A percentile compares a stretch with the other conserved stretches of the same genome.
Evolutionary conservation across 257 asterid species (phyloP).

Genomic region (Ajuga chamaepitys): DNA sequence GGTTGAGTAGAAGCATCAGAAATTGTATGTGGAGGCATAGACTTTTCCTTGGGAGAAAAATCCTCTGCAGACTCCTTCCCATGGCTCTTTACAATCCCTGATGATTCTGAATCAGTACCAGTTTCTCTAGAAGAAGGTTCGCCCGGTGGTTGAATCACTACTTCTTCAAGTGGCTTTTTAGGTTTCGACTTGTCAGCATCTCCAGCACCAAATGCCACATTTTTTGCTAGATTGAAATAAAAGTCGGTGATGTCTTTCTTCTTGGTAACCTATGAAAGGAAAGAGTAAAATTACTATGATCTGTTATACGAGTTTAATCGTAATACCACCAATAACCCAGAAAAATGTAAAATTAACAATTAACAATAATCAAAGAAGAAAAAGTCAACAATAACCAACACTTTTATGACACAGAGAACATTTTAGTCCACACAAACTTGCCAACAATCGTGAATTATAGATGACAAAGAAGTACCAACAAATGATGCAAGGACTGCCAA

Average conservation of each 20-base stretch:
- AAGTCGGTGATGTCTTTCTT: slow-evolving; percentile 74
- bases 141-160: slow-evolving; percentile 23
- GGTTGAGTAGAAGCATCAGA: slow-evolving; percentile 30
- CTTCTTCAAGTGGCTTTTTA: slow-evolving; percentile 33
- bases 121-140: slow-evolving; percentile 26
- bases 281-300: slow-evolving; percentile 1
- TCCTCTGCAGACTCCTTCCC: slow-evolving; percentile 21
- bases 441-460: neutral
- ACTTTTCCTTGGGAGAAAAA: slow-evolving; percentile 32
- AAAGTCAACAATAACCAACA: too few species aligned
- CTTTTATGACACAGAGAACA: too few species aligned
- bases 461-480: neutral
- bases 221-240: slow-evolving; percentile 68
- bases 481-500: neutral
- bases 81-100: slow-evolving; percentile 23
- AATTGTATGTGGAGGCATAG: slow-evolving; percentile 16
- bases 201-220: slow-evolving; percentile 78
- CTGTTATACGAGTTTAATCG: neutral
- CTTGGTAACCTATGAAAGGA: slow-evolving; percentile 62
- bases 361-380: too few species aligned
- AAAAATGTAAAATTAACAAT: neutral
- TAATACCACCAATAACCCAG: neutral
- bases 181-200: slow-evolving; percentile 38
- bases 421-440: neutral
- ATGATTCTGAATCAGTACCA: slow-evolving; percentile 21